Base-by-base conservation (phyloP, 1,284 basidiomycete genomes). In the Ganoderma sinense region DNA sequence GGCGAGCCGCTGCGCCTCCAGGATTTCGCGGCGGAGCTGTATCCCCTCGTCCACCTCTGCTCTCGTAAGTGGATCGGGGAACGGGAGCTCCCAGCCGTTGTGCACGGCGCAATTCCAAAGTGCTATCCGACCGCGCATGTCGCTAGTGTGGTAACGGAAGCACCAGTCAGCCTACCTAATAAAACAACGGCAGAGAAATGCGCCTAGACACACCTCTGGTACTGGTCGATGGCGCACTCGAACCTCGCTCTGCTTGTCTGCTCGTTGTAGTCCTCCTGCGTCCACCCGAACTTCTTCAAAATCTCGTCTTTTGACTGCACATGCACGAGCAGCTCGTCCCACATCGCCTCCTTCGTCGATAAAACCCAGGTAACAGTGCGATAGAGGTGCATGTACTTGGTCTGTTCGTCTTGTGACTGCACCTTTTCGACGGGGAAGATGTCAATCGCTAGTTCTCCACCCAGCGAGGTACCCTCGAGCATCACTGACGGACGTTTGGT, bases 291-390 rank as follows among this genome's bases (percentile, higher is more conserved):
- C 31, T 82, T 83, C 66, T 80, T 77, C 63, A 93, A 78, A 69
- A 87, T 83, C 8, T 84, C 82, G 67, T 82, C 84, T 65, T 86
- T 82, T 72, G 89, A 88, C 59, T 86, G 82, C 77, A 91, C 84
- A 66, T 87, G 84, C 73, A 89, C 88, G 71, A 86, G 85, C 66
- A 94, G 83, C 72, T 92, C 91, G 71, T 93, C 92, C 91, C 92
- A 94, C 90, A 94, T 92, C 51, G 91, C 89, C 78, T 94, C 92
- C 79, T 90, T 87, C 73, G 88, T 89, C 13, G 88, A 89, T 14
- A 93, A 78, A n/a, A 94, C 89, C 39, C 83, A 79, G 72, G 88
- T 86, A 68, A 89, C 91, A 36, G 89, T 86, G 69, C 87, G 84
- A 75, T 91, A 89, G 10, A 94, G 84, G 69, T 93, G 91, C 89